Evolutionary conservation across 192 early-diverging fungal genomes (phyloP).

Genomic region (Jimgerdemannia flammicorona): DNA sequence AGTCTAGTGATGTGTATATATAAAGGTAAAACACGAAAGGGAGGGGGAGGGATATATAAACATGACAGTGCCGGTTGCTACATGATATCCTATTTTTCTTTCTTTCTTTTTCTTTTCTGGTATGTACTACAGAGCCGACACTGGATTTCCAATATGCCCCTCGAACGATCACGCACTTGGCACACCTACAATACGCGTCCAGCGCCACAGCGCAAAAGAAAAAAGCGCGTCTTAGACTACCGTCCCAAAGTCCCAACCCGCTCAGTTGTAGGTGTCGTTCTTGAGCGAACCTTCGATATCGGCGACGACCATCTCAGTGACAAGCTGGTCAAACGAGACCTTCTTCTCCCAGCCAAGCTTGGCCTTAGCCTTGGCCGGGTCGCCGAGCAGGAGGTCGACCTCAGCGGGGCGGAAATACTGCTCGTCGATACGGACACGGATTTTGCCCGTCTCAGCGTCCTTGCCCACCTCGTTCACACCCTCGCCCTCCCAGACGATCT

Average conservation of each 20-base stretch:
- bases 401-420: slow-evolving; percentile 79
- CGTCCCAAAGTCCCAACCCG: background rate
- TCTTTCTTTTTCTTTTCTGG: no score
- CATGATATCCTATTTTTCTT: no score
- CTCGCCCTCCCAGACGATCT: slow-evolving; percentile 65
- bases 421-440: slow-evolving; percentile 64
- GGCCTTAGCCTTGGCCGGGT: slow-evolving; percentile 67
- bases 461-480: slow-evolving; percentile 59
- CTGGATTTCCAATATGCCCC: no score
- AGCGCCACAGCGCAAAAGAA: no score
- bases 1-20: no score
- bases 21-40: no score
- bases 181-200: no score
- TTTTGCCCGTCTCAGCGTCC: slow-evolving; percentile 42
- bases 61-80: no score
- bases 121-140: no score
- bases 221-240: no score
- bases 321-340: slow-evolving; percentile 65
- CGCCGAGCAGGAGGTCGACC: slow-evolving; percentile 70
- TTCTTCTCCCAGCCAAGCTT: slow-evolving; percentile 64
- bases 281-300: slow-evolving; percentile 45
- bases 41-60: no score
- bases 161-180: no score
- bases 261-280: slow-evolving; percentile 20
- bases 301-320: slow-evolving; percentile 62